Base-by-base conservation (phyloP, 2,329 filamentous ascomycete species). In the Ceratocystis albifundus region DNA sequence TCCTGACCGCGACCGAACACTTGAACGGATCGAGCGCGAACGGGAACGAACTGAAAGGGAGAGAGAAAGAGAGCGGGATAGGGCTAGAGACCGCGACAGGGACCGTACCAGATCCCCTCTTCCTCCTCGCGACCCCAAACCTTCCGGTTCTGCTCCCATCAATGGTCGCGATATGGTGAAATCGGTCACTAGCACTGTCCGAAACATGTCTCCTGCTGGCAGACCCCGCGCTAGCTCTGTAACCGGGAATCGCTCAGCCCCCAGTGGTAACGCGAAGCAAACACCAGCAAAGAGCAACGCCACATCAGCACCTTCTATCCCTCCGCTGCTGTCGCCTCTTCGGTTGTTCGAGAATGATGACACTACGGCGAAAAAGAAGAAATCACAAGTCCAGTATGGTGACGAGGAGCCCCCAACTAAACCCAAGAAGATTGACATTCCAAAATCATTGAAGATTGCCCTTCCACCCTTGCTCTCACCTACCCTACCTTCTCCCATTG, bases 241-340 rank as follows among this genome's bases (percentile, higher is more conserved):
- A 25, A 82, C 81, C 59, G 25, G 22, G 20, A 50, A 25, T 32
- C 65, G 65, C 7, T 41, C 61, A 55, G 22, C 48, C 20, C 64
- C 65, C 8, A 55, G 41, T 10, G 44, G 22, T 46, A 57, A 55
- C 10, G 36, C 48, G n/a, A 48, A 53, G 48, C n/a, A 62, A 30
- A 67, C 61, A 48, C 61, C 61, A 6, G 41, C 65, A 71, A 69
- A 76, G 71, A 36, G 75, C 57, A 73, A 74, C 4, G 74, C 78
- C 12, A 75, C 71, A 41, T 41, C 36, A 68, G 41, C 30, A n/a
- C 41, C 61, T 17, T 36, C 50, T n/a, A 64, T 84, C 5, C 82
- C 82, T 7, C 80, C 79, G 2, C 70, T 84, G 36, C 71, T 84
- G 15, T 84, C 82, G 0, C 82, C 82, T 0, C 73, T 82, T 0